Conservation (phyloP, 1,284 basidiomycete genomes). For the Mycena citricolor region DNA sequence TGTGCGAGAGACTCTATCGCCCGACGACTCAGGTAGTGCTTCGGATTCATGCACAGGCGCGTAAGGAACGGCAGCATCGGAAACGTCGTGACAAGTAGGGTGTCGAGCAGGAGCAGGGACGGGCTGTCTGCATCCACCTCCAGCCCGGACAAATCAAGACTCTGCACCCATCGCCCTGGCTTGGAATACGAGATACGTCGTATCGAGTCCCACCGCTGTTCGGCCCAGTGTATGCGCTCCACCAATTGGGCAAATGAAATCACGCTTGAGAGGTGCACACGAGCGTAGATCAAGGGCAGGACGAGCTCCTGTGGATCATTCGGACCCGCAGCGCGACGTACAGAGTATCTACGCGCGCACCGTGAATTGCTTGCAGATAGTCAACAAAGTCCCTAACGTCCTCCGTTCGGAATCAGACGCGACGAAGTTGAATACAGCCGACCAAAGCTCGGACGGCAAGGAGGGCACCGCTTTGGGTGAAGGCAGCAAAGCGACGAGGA, state of each 20-base stretch:
- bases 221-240: constrained; percentile 54
- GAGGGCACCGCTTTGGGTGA: constrained; percentile 45
- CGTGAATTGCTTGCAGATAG: constrained; percentile 71
- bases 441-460: constrained; percentile 74
- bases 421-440: constrained; percentile 54
- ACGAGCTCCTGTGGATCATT: constrained; percentile 54
- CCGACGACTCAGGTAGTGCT: constrained; percentile 61
- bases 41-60: constrained; percentile 57
- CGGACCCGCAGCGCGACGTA: constrained; percentile 4
- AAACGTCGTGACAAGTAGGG: constrained; percentile 61
- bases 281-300: constrained; percentile 65
- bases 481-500: constrained; percentile 69
- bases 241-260: constrained; percentile 57
- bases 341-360: constrained; percentile 43
- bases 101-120: constrained; percentile 54
- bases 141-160: constrained; percentile 66
- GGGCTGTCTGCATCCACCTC: constrained; percentile 43
- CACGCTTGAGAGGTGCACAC: constrained; percentile 48
- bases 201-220: constrained; percentile 83
- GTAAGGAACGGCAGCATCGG: constrained; percentile 70
- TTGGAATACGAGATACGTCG: constrained; percentile 79
- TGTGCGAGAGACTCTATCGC: constrained; percentile 54
- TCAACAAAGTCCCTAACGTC: constrained; percentile 43
- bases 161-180: constrained; percentile 81
- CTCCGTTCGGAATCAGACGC: constrained; percentile 30